phyloP scores from a whole-genome alignment of 177 flowering plant genomes.

The Vitis hybrid region DNA sequence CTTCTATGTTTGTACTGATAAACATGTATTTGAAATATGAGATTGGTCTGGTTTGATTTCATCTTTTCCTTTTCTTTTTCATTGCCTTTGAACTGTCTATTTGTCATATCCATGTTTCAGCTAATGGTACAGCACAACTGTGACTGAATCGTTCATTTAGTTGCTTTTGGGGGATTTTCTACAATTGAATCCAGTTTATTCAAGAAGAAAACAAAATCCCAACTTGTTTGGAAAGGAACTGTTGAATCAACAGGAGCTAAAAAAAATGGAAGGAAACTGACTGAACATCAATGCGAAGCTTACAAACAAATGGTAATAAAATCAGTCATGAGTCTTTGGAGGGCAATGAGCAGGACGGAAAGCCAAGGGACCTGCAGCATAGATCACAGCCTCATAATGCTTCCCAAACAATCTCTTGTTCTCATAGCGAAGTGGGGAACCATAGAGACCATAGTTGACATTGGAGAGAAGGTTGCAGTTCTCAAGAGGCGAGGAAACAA shows the following conservation, averaged over 20 bases:
- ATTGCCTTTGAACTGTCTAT: not conserved
- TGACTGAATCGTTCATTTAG: not conserved
- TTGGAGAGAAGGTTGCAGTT: constrained; percentile 60
- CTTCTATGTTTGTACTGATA: too few relatives aligned
- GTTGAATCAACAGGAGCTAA: not conserved
- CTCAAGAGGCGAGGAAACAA: constrained; percentile 63
- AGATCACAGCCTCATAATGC: constrained; percentile 62
- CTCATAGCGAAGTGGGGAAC: constrained; percentile 65
- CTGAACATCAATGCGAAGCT: not conserved
- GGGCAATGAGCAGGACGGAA: constrained; percentile 67
- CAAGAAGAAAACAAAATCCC: constrained; percentile 1
- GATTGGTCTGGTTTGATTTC: too few relatives aligned
- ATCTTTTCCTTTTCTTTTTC: too few relatives aligned
- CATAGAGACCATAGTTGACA: constrained; percentile 59
- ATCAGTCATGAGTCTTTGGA: constrained; percentile 22
- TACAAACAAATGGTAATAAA: not conserved
- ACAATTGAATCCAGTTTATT: not conserved
- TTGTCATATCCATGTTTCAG: not conserved
- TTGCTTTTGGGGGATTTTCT: not conserved
- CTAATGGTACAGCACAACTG: not conserved
- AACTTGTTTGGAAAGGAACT: not conserved
- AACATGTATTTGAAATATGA: constrained; percentile 2
- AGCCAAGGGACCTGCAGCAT: constrained; percentile 78
- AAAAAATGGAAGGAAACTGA: constrained; percentile 1
- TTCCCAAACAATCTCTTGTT: constrained; percentile 42